Percentiles rank a stretch among this genome's conserved stretches.
Evolutionary conservation across 2,329 filamentous ascomycete species (phyloP).

Genomic region (Botryotinia narcissicola): DNA sequence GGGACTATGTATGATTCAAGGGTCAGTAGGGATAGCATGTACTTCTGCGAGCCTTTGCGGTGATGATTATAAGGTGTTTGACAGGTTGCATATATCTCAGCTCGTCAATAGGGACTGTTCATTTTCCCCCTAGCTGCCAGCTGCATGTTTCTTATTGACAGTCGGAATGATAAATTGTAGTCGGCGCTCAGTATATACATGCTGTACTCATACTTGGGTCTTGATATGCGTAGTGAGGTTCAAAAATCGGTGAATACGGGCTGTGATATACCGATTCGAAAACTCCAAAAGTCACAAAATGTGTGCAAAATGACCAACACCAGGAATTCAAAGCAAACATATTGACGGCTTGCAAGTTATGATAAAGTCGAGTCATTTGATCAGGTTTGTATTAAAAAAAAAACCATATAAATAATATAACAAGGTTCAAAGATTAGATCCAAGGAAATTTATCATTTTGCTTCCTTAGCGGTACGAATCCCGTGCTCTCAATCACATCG

Average conservation of each 20-base stretch:
- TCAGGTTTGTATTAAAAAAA: no score
- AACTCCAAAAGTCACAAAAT: not conserved
- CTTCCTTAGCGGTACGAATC: not conserved
- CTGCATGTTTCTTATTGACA: not conserved
- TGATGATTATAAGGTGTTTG: not conserved
- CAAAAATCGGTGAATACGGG: not conserved
- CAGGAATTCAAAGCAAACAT: not conserved
- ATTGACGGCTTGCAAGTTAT: not conserved
- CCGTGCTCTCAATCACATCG: constrained; percentile 11
- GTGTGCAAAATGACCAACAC: not conserved
- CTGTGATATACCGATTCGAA: not conserved
- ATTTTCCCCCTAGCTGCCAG: not conserved
- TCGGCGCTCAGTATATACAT: not conserved
- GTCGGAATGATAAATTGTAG: no score
- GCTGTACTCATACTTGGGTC: not conserved
- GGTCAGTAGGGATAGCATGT: not conserved
- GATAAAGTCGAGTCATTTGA: not conserved
- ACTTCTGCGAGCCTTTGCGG: not conserved
- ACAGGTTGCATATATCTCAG: not conserved
- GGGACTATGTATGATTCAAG: not conserved
- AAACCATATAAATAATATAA: not conserved
- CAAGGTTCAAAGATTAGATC: not conserved
- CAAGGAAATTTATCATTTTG: not conserved
- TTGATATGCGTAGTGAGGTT: not conserved
- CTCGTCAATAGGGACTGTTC: not conserved